These are phyloP conservation scores for Xylariaceae sp. DNA, from an alignment of 2,329 filamentous ascomycete genomes.

Conservation along the genomic window DNA sequence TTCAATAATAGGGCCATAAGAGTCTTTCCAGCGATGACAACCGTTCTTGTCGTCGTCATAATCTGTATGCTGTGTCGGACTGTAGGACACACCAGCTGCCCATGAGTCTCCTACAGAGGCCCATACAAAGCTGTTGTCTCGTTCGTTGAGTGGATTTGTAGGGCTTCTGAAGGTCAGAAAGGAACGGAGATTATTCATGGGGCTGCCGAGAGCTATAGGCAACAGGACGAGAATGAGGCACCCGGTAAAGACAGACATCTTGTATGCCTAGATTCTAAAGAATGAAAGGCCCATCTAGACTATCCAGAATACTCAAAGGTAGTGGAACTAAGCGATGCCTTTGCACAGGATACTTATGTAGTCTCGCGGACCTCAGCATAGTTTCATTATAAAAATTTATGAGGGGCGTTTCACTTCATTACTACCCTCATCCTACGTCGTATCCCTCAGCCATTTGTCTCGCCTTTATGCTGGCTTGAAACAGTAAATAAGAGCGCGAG, in stretches of 20 bases:
- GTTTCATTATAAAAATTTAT: no score
- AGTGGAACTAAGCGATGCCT: background rate
- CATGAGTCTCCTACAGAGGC: conserved; percentile 23
- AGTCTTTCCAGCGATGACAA: conserved; percentile 24
- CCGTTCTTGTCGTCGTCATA: conserved; percentile 22
- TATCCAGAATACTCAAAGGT: background rate
- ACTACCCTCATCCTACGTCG: no score
- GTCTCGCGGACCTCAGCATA: no score
- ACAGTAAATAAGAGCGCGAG: no score
- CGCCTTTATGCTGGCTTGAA: no score
- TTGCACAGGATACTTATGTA: background rate
- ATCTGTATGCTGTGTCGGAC: conserved; percentile 12
- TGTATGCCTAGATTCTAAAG: background rate
- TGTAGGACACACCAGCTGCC: conserved; percentile 21
- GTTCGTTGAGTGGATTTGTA: conserved; percentile 7
- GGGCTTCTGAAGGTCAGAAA: background rate
- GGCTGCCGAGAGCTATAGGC: conserved; percentile 13
- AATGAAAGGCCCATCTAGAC: background rate
- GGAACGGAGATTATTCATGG: no score
- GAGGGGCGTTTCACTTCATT: no score
- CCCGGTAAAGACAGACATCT: background rate
- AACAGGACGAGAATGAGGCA: background rate
- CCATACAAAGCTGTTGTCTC: conserved; percentile 21
- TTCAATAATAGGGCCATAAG: conserved; percentile 24
- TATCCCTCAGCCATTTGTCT: no score